These are phyloP conservation scores for Platanthera guangdongensis DNA, from an alignment of 106 monocot species.

Conservation along the genomic window DNA sequence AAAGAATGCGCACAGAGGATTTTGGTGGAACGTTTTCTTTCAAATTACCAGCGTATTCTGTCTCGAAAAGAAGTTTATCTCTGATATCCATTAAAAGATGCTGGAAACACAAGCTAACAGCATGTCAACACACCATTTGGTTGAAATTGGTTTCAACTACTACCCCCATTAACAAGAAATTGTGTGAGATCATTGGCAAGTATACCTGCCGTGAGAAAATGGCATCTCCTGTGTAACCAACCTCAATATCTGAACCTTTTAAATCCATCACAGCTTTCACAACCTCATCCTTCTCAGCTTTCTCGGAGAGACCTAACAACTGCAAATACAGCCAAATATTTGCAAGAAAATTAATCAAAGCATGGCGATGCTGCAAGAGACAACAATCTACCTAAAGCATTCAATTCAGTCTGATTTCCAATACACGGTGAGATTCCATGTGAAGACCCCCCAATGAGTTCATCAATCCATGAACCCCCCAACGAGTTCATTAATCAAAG, in stretches of 20 bases:
- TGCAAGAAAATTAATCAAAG: background rate
- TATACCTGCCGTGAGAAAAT: slow-evolving; percentile 59
- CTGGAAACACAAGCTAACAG: slow-evolving; percentile 21
- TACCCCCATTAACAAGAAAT: background rate
- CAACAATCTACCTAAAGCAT: background rate
- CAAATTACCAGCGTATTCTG: slow-evolving; percentile 77
- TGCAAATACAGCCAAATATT: slow-evolving; percentile 21
- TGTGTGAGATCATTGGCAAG: background rate
- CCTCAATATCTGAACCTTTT: slow-evolving; percentile 72
- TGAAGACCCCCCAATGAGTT: background rate
- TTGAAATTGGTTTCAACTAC: slow-evolving; percentile 16
- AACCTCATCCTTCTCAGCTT: slow-evolving; percentile 96
- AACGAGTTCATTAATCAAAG: background rate
- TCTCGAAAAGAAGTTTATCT: slow-evolving; percentile 96
- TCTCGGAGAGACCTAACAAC: slow-evolving; percentile 73
- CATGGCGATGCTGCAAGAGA: background rate
- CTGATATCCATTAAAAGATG: slow-evolving; percentile 90
- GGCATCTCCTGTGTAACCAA: slow-evolving; percentile 70
- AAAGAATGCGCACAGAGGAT: slow-evolving; percentile 63
- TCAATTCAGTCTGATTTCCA: background rate
- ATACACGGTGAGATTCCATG: background rate
- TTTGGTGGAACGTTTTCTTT: slow-evolving; percentile 80
- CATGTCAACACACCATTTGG: slow-evolving; percentile 26
- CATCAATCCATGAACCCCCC: background rate
- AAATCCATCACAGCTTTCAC: slow-evolving; percentile 79